These are phyloP conservation scores for Trichosporon ovoides DNA, from an alignment of 1,284 basidiomycete genomes.

Conservation along the genomic window DNA sequence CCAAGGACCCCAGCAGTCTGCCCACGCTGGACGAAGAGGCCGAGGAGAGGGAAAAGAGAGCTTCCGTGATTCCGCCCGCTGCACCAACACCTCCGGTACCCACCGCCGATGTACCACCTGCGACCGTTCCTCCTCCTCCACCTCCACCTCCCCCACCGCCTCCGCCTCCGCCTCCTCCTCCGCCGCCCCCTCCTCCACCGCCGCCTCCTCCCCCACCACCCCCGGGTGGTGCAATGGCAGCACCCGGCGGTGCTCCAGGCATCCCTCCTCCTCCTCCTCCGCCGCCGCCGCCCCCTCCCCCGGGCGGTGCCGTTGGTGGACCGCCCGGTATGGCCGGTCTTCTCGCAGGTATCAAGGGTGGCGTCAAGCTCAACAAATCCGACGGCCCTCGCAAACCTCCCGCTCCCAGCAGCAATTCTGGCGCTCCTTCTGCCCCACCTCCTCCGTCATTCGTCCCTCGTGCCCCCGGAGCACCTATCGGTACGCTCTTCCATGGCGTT, in stretches of 20 bases:
- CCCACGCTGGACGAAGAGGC: slow-evolving; percentile 49
- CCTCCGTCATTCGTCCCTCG: slow-evolving; percentile 26
- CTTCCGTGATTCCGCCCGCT: neutral
- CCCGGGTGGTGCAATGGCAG: neutral
- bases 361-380: slow-evolving; percentile 35
- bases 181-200: slow-evolving; percentile 17
- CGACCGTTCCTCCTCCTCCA: slow-evolving; percentile 4
- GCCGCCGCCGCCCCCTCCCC: slow-evolving; percentile 48
- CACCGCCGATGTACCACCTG: neutral
- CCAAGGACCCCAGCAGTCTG: slow-evolving; percentile 22
- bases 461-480: slow-evolving; percentile 37
- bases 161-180: slow-evolving; percentile 19
- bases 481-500: slow-evolving; percentile 36
- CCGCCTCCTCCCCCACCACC: slow-evolving; percentile 31
- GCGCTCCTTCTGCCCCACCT: slow-evolving; percentile 11
- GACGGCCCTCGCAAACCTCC: slow-evolving; percentile 8
- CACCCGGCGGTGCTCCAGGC: neutral
- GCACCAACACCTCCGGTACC: neutral
- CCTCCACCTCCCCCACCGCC: slow-evolving; percentile 13
- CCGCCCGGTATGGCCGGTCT: slow-evolving; percentile 37
- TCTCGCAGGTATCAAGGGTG: slow-evolving; percentile 43
- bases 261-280: slow-evolving; percentile 21
- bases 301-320: slow-evolving; percentile 14
- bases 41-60: slow-evolving; percentile 25
- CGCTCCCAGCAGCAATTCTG: slow-evolving; percentile 10